Conservation (phyloP, 2,329 filamentous ascomycete species). For the Alternaria sp. region DNA sequence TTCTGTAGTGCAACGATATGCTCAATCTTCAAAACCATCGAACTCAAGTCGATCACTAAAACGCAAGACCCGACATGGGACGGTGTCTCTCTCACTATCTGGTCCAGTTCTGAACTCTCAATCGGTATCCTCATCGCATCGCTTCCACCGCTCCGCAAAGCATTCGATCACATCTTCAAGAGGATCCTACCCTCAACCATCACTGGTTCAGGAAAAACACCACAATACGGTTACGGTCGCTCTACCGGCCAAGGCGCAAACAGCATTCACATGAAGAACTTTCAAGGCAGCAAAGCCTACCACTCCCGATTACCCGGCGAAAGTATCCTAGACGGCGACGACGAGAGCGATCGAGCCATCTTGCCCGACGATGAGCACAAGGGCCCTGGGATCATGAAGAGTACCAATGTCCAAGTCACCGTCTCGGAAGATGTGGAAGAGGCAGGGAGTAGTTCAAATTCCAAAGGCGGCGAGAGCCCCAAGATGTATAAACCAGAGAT, state of each 20-base stretch:
- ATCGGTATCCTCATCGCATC: conserved; percentile 34
- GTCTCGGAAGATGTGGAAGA: conserved; percentile 18
- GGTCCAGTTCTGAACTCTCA: conserved; percentile 34
- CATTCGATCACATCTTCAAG: conserved; percentile 30
- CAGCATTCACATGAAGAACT: conserved; percentile 24
- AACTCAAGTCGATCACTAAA: conserved; percentile 31
- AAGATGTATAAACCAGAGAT: conserved; percentile 13
- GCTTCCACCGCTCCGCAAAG: conserved; percentile 39
- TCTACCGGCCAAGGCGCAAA: conserved; percentile 5
- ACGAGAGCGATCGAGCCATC: conserved; percentile 39
- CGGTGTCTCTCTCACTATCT: conserved; percentile 36
- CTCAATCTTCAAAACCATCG: conserved; percentile 40
- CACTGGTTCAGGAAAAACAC: conserved; percentile 15
- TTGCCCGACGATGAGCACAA: conserved; percentile 29
- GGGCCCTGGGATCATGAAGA: conserved; percentile 32
- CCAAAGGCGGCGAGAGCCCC: background rate
- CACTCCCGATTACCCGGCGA: conserved; percentile 31
- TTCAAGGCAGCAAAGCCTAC: conserved; percentile 30
- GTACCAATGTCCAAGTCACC: conserved; percentile 33
- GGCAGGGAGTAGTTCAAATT: background rate
- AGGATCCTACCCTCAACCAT: conserved; percentile 27
- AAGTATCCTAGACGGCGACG: conserved; percentile 33
- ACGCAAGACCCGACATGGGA: conserved; percentile 38
- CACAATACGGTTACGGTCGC: conserved; percentile 22
- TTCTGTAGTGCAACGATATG: conserved; percentile 36